These are phyloP conservation scores for Suillus fuscotomentosus DNA, from an alignment of 768 basidiomycete genomes.

Conservation along the genomic window DNA sequence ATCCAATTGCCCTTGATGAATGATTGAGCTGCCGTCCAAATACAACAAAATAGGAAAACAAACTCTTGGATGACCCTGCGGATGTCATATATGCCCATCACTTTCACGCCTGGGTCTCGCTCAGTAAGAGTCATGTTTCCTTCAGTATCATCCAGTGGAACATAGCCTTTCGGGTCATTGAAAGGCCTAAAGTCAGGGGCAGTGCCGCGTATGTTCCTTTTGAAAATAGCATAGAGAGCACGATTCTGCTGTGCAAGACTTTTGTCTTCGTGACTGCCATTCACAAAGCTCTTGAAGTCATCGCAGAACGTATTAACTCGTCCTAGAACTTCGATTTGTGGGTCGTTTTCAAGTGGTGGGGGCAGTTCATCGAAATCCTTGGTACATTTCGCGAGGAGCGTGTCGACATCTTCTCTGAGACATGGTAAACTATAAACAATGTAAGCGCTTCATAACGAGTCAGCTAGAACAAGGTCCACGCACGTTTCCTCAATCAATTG, in stretches of 20 bases:
- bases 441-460: background rate
- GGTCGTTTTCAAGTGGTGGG: constrained; percentile 30
- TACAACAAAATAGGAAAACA: constrained; percentile 8
- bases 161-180: background rate
- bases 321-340: constrained; percentile 35
- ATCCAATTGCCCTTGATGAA: constrained; percentile 28
- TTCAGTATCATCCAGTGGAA: constrained; percentile 15
- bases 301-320: constrained; percentile 34
- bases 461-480: constrained; percentile 3
- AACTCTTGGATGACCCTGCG: constrained; percentile 32
- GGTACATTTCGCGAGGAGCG: constrained; percentile 24
- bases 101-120: constrained; percentile 12
- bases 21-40: background rate
- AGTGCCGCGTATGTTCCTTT: constrained; percentile 31
- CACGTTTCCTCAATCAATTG: constrained; percentile 32
- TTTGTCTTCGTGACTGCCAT: constrained; percentile 23
- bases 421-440: constrained; percentile 25
- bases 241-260: constrained; percentile 33
- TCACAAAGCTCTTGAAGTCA: constrained; percentile 26
- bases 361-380: constrained; percentile 29
- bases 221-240: constrained; percentile 27
- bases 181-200: constrained; percentile 36
- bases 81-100: constrained; percentile 28
- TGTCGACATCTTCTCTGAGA: constrained; percentile 25
- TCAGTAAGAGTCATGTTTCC: constrained; percentile 11